A percentile compares a stretch with the other conserved stretches of the same genome.
These are phyloP conservation scores for Chloris gayana DNA, from an alignment of 176 grass and related monocot genomes.

Conservation along the genomic window DNA sequence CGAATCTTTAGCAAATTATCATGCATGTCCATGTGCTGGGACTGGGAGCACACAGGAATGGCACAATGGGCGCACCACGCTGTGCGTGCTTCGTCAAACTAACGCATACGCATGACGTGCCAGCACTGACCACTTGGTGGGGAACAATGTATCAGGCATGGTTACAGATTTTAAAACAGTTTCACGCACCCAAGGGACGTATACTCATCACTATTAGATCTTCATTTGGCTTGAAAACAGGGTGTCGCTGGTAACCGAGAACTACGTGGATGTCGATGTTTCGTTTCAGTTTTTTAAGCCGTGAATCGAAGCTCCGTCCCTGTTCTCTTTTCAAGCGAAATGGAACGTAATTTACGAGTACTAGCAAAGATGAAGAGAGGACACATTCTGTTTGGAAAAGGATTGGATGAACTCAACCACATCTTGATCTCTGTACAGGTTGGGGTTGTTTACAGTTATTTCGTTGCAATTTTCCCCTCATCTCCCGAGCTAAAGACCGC, in stretches of 20 bases:
- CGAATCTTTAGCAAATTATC: slow-evolving; percentile 6
- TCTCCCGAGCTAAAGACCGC: slow-evolving; percentile 38
- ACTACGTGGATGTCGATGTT: not conserved
- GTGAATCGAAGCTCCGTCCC: not conserved
- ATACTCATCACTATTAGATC: not conserved
- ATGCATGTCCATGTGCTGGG: slow-evolving; percentile 3
- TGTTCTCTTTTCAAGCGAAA: not conserved
- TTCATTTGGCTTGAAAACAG: not conserved
- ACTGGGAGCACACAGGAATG: not conserved
- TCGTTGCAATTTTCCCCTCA: slow-evolving; percentile 24
- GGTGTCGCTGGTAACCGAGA: not conserved
- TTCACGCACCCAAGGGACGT: not conserved
- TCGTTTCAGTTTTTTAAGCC: not conserved
- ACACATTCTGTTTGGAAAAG: not conserved
- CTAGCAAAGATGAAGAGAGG: not conserved
- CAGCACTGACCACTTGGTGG: not conserved
- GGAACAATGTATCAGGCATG: not conserved
- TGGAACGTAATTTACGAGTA: not conserved
- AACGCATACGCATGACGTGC: not conserved
- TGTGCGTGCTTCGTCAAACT: not conserved
- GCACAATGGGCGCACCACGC: not conserved
- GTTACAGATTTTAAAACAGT: not conserved
- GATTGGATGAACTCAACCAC: slow-evolving; percentile 18
- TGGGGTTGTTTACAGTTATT: slow-evolving; percentile 35
- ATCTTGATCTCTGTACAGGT: slow-evolving; percentile 47